Conservation (phyloP, 2,329 filamentous ascomycete genomes). For the Sclerotinia borealis region DNA sequence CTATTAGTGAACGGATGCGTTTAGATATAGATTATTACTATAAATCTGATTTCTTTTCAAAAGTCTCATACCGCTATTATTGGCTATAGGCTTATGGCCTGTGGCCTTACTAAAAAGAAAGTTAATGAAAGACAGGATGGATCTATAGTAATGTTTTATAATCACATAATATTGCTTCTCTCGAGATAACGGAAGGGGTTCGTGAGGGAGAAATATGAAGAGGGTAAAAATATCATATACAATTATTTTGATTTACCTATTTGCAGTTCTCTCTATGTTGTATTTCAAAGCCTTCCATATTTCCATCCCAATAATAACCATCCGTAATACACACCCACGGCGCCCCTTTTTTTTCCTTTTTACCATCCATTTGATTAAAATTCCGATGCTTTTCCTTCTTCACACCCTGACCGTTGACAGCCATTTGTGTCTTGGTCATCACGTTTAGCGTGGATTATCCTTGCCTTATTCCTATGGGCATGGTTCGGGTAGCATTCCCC, state of each 20-base stretch:
- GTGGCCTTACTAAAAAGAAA: constrained; percentile 5
- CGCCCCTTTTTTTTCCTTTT: constrained; percentile 5
- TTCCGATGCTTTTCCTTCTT: neutral
- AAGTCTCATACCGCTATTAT: neutral
- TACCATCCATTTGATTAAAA: constrained; percentile 12
- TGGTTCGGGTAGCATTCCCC: constrained; percentile 21
- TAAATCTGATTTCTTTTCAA: constrained; percentile 14
- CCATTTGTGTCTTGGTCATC: constrained; percentile 4
- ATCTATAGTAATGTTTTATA: constrained; percentile 1
- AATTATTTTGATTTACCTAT: neutral
- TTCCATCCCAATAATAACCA: neutral
- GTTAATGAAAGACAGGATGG: constrained; percentile 9
- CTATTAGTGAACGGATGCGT: constrained; percentile 2
- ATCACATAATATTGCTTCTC: neutral
- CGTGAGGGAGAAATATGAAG: neutral
- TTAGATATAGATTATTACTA: neutral
- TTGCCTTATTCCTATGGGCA: constrained; percentile 12
- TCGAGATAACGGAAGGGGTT: neutral
- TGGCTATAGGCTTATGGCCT: too few species aligned
- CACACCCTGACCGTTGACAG: constrained; percentile 8
- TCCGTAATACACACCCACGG: constrained; percentile 6
- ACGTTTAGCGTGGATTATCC: neutral
- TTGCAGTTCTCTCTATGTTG: neutral
- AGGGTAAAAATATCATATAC: neutral
- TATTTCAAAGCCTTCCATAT: neutral